Percentiles rank a stretch among this genome's conserved stretches.
Conservation (phyloP, 192 early-diverging fungal species). For the Podila minutissima region DNA sequence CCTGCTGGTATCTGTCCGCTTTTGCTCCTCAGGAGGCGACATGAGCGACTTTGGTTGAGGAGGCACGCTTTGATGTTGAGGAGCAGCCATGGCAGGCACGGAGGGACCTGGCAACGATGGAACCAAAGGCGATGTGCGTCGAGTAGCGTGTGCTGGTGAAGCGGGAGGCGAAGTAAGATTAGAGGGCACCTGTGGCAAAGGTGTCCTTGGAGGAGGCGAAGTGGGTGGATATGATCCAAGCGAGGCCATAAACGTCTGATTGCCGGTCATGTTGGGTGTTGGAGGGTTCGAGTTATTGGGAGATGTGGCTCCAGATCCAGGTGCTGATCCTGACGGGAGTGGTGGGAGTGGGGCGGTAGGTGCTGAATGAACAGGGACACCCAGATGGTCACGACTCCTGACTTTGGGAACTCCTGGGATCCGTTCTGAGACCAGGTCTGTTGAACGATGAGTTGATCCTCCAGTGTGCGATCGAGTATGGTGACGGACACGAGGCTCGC, state of each 20-base stretch:
- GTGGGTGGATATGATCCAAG: conserved; percentile 10
- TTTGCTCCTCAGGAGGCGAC: conserved; percentile 10
- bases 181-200: conserved; percentile 17
- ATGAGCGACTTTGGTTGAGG: conserved; percentile 15
- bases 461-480: conserved; percentile 42
- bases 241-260: conserved; percentile 18
- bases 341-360: conserved; percentile 29
- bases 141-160: conserved; percentile 30
- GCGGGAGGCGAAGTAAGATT: conserved; percentile 37
- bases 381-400: conserved; percentile 42
- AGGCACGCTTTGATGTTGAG: background rate
- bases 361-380: conserved; percentile 30
- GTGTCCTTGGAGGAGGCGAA: conserved; percentile 34
- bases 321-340: conserved; percentile 6
- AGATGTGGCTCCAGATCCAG: conserved; percentile 15
- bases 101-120: background rate
- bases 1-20: conserved; percentile 1
- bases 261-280: conserved; percentile 16
- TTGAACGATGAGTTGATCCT: conserved; percentile 27
- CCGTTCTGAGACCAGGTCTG: conserved; percentile 25
- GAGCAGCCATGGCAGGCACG: background rate
- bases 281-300: conserved; percentile 35
- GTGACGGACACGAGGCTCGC: conserved; percentile 17
- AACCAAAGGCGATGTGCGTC: conserved; percentile 26
- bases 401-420: conserved; percentile 22